Percentiles rank a stretch among this genome's conserved stretches.
phyloP scores from a whole-genome alignment of 2,329 filamentous ascomycete genomes.

The Penicillium sp. region DNA sequence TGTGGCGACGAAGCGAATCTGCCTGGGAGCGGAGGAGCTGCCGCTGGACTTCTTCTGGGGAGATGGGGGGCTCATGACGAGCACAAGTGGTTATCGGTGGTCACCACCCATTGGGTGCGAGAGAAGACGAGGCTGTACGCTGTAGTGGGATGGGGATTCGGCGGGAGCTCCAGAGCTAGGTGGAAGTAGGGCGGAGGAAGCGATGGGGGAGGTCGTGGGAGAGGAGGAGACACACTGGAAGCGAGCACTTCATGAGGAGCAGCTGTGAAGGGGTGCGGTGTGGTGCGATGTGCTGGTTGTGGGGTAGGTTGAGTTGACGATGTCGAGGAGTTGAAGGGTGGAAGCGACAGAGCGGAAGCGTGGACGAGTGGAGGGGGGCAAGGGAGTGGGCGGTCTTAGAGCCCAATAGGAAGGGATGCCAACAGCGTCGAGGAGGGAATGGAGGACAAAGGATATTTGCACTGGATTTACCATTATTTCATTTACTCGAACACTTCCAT shows the following conservation, averaged over 20 bases:
- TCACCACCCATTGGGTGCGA: slow-evolving; percentile 38
- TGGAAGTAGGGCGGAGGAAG: slow-evolving; percentile 14
- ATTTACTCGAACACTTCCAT: too few relatives aligned
- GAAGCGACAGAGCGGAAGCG: slow-evolving; percentile 4
- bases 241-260: slow-evolving; percentile 23
- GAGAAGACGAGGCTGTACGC: background rate
- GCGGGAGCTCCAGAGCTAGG: slow-evolving; percentile 8
- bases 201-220: slow-evolving; percentile 18
- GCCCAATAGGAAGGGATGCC: slow-evolving; percentile 23
- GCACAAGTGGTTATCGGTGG: slow-evolving; percentile 37
- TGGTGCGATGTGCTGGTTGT: too few relatives aligned
- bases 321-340: slow-evolving; percentile 9
- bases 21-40: slow-evolving; percentile 38
- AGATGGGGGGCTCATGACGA: slow-evolving; percentile 47
- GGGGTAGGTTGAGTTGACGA: background rate
- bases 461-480: too few relatives aligned
- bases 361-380: too few relatives aligned
- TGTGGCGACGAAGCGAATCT: slow-evolving; percentile 79
- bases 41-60: slow-evolving; percentile 41
- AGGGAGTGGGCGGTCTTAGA: slow-evolving; percentile 19
- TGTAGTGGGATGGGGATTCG: background rate
- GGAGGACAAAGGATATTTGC: too few relatives aligned
- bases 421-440: slow-evolving; percentile 1
- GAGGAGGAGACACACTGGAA: slow-evolving; percentile 9
- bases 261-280: too few relatives aligned